phyloP scores from a whole-genome alignment of 2,329 filamentous ascomycete species.

The Huntiella moniliformis region DNA sequence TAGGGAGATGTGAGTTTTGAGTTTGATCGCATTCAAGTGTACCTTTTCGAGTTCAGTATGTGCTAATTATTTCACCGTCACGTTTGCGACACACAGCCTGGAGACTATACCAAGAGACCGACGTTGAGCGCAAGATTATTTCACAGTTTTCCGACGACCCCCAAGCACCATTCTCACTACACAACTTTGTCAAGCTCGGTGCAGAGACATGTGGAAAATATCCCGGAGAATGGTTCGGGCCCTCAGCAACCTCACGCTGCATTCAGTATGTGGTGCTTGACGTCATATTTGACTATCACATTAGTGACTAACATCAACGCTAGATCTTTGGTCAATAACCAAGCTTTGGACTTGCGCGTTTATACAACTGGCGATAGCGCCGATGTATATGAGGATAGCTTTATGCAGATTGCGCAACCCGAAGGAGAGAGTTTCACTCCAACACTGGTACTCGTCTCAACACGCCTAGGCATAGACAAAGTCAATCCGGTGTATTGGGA shows the following conservation, averaged over 20 bases:
- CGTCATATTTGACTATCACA: background rate
- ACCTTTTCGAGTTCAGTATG: background rate
- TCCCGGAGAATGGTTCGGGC: slow-evolving; percentile 95
- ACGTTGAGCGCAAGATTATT: slow-evolving; percentile 52
- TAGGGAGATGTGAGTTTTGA: slow-evolving; percentile 52
- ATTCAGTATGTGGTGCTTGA: slow-evolving; percentile 52
- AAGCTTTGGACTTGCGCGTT: slow-evolving; percentile 49
- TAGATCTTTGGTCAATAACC: slow-evolving; percentile 56
- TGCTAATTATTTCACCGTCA: background rate
- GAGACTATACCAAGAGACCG: slow-evolving; percentile 41
- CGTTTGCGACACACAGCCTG: slow-evolving; percentile 35
- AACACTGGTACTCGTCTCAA: slow-evolving; percentile 75
- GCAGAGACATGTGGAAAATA: slow-evolving; percentile 78
- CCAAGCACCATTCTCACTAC: slow-evolving; percentile 77
- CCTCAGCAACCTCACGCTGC: slow-evolving; percentile 85
- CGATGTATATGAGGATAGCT: slow-evolving; percentile 82
- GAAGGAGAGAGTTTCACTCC: slow-evolving; percentile 52
- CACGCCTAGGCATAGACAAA: slow-evolving; percentile 79
- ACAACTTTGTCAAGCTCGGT: slow-evolving; percentile 81
- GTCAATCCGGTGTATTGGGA: slow-evolving; percentile 92
- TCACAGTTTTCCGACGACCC: slow-evolving; percentile 76
- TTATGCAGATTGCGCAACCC: slow-evolving; percentile 57
- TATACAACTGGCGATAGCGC: slow-evolving; percentile 81
- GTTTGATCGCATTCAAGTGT: background rate
- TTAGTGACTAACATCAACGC: slow-evolving; percentile 9